phyloP scores from a whole-genome alignment of 1,284 basidiomycete genomes.

The Ganoderma boninense region DNA sequence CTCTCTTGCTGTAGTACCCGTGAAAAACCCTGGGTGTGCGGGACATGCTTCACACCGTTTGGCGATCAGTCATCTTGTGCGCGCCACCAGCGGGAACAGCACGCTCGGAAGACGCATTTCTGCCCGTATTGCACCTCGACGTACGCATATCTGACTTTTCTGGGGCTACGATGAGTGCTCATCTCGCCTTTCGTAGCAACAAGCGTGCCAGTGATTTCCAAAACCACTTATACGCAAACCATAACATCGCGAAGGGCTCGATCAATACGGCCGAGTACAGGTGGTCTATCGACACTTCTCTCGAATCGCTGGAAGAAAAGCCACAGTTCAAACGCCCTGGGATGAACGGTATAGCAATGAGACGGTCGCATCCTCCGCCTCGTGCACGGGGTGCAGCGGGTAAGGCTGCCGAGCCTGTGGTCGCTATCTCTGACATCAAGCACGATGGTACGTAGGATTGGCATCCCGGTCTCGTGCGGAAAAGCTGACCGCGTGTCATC shows the following conservation, averaged over 20 bases:
- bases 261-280: neutral
- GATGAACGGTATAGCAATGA: constrained; percentile 14
- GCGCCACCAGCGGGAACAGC: constrained; percentile 30
- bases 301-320: constrained; percentile 3
- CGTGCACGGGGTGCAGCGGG: neutral
- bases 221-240: constrained; percentile 14
- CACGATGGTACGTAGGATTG: neutral
- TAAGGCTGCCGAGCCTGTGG: neutral
- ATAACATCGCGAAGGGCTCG: neutral
- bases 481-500: neutral
- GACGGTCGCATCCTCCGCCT: neutral
- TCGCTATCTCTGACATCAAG: neutral
- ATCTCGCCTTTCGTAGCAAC: constrained; percentile 13
- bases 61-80: constrained; percentile 66
- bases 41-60: constrained; percentile 54
- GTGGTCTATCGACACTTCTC: neutral
- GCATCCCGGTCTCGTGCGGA: no score
- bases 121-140: constrained; percentile 22
- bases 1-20: constrained; percentile 50
- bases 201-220: constrained; percentile 25
- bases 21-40: constrained; percentile 59
- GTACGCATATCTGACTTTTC: neutral
- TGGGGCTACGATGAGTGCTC: neutral
- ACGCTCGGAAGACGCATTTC: constrained; percentile 19
- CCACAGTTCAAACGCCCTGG: constrained; percentile 16